Conservation (phyloP, 129 eudicot species). For the Erigeron canadensis region DNA sequence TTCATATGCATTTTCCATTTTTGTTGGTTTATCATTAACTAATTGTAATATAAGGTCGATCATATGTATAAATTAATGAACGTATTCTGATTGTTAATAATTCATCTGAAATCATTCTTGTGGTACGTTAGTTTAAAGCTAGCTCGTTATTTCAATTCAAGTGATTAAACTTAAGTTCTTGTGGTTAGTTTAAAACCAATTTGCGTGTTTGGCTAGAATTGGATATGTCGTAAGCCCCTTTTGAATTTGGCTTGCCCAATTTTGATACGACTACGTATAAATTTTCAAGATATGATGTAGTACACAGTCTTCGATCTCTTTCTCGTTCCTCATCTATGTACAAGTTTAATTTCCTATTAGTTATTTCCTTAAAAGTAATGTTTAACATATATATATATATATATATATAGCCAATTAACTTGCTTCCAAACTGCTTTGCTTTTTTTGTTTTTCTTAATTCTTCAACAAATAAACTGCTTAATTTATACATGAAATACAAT, state of each 20-base stretch:
- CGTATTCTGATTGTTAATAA: not conserved
- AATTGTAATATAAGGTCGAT: constrained; percentile 10
- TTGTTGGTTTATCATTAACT: not conserved
- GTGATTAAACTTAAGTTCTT: not conserved
- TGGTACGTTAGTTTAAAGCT: not conserved
- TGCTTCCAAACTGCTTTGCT: not conserved
- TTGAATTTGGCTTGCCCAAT: too few species aligned
- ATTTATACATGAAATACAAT: not conserved
- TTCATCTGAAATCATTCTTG: not conserved
- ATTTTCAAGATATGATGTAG: too few species aligned
- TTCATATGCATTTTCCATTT: not conserved
- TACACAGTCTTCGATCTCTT: too few species aligned
- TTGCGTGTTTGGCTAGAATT: too few species aligned
- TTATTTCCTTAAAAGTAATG: not conserved
- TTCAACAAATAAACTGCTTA: not conserved
- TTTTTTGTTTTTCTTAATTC: not conserved
- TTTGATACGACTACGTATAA: too few species aligned
- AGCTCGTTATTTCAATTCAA: not conserved
- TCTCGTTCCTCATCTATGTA: not conserved
- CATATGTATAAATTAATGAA: not conserved
- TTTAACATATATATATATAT: too few species aligned
- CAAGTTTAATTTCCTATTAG: not conserved
- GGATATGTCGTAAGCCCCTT: too few species aligned
- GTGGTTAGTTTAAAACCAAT: not conserved
- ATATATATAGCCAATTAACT: not conserved